Evolutionary conservation across 1,284 basidiomycete species (phyloP), one percentile per base, ranked within the genome.

Genomic region (Schizophyllum amplum): DNA sequence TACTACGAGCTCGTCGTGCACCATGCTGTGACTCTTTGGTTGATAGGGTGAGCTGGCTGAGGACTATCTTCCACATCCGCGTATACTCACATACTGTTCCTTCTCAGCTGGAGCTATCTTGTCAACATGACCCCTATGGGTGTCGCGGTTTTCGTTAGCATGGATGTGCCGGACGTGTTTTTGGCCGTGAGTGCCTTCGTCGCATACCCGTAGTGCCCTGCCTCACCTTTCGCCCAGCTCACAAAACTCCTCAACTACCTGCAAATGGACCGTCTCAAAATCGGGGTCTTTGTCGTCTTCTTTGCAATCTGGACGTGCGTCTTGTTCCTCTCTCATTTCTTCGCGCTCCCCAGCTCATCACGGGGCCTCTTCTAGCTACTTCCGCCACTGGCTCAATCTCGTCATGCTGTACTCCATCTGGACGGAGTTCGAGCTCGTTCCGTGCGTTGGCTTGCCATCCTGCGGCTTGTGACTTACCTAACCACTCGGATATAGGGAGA

Each of bases 11-110:
- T 98, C 11, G 82, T 97, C 15, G 83, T 76, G 1, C 86, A 96
- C 71, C 97, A 99, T 69, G 66, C 94, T 52, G 94, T 99, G 54
- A 98, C 97, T 0, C 79, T 99, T 23, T 99, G 95, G 94, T 80
- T 99, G 24, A 84, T 99, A 53, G 89, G 88, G 85, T 90, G 69
- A 53, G n/a, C n/a, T n/a, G n/a, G n/a, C n/a, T n/a, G 77, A 68
- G 5, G 6, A 49, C 6, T n/a, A n/a, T 23, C 47, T 6, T 49
- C 47, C 22, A 49, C n/a, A n/a, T n/a, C 5, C 22, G n/a, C n/a
- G n/a, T n/a, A 23, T n/a, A 20, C 7, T 5, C 47, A 49, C 7
- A 57, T 33, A 20, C 42, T 62, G 21, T 60, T 47, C 11, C 55
- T 51, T 47, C 47, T 55, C 23, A 90, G 91, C 54, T 96, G 94